A percentile compares a stretch with the other conserved stretches of the same genome.
phyloP scores from a whole-genome alignment of 148 eudicot species.

The Limonium bicolor region DNA sequence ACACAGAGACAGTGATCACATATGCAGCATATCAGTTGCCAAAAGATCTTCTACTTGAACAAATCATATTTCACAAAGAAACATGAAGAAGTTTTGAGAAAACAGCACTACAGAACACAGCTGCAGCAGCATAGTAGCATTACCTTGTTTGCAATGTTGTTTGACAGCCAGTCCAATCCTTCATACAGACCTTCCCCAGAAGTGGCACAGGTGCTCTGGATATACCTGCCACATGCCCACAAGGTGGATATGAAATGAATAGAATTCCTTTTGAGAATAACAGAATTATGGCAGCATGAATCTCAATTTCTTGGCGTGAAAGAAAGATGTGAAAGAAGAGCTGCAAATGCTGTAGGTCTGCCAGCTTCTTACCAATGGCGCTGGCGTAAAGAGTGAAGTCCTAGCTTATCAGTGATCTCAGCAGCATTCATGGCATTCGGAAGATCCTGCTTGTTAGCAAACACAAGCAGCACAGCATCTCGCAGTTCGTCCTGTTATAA shows the following conservation, averaged over 20 bases:
- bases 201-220: slow-evolving; percentile 75
- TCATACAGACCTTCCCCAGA: slow-evolving; percentile 67
- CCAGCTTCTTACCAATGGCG: slow-evolving; percentile 46
- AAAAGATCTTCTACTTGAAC: no score
- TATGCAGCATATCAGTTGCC: no score
- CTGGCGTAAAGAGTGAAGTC: slow-evolving; percentile 68
- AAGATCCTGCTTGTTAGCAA: slow-evolving; percentile 77
- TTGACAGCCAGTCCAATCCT: slow-evolving; percentile 72
- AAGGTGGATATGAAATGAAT: no score
- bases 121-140: no score
- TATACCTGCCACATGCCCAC: slow-evolving; percentile 45
- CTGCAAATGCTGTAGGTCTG: background rate
- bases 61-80: no score
- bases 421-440: slow-evolving; percentile 79
- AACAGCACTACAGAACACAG: no score
- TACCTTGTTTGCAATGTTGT: slow-evolving; percentile 67
- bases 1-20: no score
- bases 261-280: no score
- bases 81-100: no score
- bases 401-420: slow-evolving; percentile 64
- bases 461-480: slow-evolving; percentile 62
- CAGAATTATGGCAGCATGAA: background rate
- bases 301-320: background rate
- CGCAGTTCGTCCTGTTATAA: slow-evolving; percentile 49
- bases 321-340: background rate